These are phyloP conservation scores for Polytrichum commune DNA, from an alignment of 225 moss, liverwort and hornwort genomes.

Conservation along the genomic window DNA sequence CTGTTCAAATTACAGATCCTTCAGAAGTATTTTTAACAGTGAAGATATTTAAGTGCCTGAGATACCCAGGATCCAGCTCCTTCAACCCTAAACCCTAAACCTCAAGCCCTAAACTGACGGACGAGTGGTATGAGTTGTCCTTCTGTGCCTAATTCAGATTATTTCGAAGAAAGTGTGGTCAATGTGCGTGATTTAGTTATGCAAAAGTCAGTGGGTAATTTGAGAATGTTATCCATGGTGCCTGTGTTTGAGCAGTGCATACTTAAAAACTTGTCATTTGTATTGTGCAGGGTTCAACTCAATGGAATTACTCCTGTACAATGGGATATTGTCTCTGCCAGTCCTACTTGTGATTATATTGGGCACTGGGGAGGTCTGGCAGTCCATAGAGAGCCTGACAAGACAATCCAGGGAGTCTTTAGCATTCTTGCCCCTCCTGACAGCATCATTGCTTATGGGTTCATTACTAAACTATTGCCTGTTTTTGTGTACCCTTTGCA, in stretches of 20 bases:
- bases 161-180: too few species aligned
- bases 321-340: slow-evolving; percentile 29
- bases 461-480: slow-evolving; percentile 36
- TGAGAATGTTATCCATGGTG: neutral
- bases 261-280: neutral
- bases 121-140: too few species aligned
- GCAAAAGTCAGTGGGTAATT: too few species aligned
- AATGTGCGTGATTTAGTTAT: too few species aligned
- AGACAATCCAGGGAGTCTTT: slow-evolving; percentile 2
- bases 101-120: too few species aligned
- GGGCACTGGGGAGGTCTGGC: slow-evolving; percentile 26
- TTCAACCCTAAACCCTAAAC: too few species aligned
- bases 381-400: slow-evolving; percentile 18
- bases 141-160: too few species aligned
- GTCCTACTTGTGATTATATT: slow-evolving; percentile 22
- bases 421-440: slow-evolving; percentile 22
- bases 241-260: neutral
- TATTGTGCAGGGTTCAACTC: slow-evolving; percentile 30
- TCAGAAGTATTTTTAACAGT: too few species aligned
- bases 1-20: too few species aligned
- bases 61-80: too few species aligned
- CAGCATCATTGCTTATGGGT: slow-evolving; percentile 32
- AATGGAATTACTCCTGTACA: slow-evolving; percentile 33
- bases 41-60: too few species aligned
- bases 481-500: slow-evolving; percentile 35